Evolutionary conservation across 2,329 filamentous ascomycete species (phyloP).

Genomic region (Hypoxylon sp.): DNA sequence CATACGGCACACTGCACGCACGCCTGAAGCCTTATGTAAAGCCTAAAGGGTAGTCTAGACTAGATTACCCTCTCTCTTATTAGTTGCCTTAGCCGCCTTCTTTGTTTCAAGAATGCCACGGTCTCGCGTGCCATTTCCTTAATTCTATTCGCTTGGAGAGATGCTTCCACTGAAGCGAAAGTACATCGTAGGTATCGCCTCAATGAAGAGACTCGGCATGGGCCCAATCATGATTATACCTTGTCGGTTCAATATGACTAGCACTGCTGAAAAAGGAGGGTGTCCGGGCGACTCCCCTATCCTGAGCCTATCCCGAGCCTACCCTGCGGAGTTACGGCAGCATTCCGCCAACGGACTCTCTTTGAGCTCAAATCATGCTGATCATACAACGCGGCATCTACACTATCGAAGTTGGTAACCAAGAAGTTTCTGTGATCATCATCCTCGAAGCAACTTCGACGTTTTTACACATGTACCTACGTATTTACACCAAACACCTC

Average conservation of each 20-base stretch:
- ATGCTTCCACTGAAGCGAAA: conserved; percentile 7
- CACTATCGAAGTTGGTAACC: conserved; percentile 12
- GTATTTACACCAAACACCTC: conserved; percentile 1
- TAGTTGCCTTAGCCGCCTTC: conserved; percentile 8
- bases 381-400: conserved; percentile 35
- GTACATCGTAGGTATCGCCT: conserved; percentile 1
- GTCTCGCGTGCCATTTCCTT: conserved; percentile 22
- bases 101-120: conserved; percentile 21
- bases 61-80: conserved; percentile 5
- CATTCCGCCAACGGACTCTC: conserved; percentile 17
- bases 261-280: conserved; percentile 14
- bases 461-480: neutral
- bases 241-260: conserved; percentile 4
- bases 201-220: neutral
- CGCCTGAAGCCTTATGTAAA: conserved; percentile 11
- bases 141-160: conserved; percentile 5
- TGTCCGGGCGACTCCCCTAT: conserved; percentile 10
- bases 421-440: conserved; percentile 2
- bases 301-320: conserved; percentile 23
- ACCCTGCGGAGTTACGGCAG: conserved; percentile 17
- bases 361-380: conserved; percentile 25
- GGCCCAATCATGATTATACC: neutral
- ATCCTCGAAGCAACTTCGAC: conserved; percentile 1
- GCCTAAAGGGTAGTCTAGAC: conserved; percentile 6
- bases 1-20: neutral